Base-by-base conservation (phyloP, 2,329 filamentous ascomycete species). In the Pseudogymnoascus sp. region DNA sequence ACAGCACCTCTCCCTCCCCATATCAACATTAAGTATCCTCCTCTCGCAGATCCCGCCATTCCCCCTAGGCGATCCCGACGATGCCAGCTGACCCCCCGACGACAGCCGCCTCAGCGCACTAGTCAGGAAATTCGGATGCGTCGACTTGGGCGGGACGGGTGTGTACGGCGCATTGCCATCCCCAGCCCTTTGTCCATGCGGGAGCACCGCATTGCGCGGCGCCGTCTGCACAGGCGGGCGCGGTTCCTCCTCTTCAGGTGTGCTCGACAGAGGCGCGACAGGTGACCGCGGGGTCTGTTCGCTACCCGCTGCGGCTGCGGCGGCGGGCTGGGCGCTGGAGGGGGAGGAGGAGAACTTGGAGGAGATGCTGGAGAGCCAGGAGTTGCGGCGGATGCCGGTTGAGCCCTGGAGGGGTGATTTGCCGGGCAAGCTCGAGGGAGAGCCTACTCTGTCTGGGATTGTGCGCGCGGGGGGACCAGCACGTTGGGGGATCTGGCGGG, bases 361-460 rank as follows among this genome's bases (percentile, higher is more conserved):
- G 67, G 91, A 96, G 68, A 97, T 86, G 72, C 87, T 96, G 63
- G 90, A 91, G 71, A 97, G 93, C 95, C 95, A 99, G 12, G 93
- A 96, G 66, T 87, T 88, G 63, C 85, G 78, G 67, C 91, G 64
- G 7, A 65, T 61, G 4, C 25, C n/a, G 8, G 46, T 53, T 53
- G 46, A n/a, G n/a, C 46, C 46, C 8, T 10, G 46, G 7, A 37
- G 37, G 5, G 34, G n/a, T 1, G 31, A 60, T 37, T 60, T 63
- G 5, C 16, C 34, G 16, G 56, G 31, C 4, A 40, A 10, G 11
- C 56, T 60, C 2, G 18, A 8, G 16, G 34, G 31, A 5, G 56
- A 37, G 18, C 56, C 37, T 38, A 3, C 31, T 36, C 16, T 60
- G 31, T 36, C 56, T 5, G 56, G n/a, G 34, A 21, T 38, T 38